Percentiles rank a stretch among this genome's conserved stretches.
phyloP scores from a whole-genome alignment of 495 filamentous ascomycete genomes.

The Xylaria castorea region DNA sequence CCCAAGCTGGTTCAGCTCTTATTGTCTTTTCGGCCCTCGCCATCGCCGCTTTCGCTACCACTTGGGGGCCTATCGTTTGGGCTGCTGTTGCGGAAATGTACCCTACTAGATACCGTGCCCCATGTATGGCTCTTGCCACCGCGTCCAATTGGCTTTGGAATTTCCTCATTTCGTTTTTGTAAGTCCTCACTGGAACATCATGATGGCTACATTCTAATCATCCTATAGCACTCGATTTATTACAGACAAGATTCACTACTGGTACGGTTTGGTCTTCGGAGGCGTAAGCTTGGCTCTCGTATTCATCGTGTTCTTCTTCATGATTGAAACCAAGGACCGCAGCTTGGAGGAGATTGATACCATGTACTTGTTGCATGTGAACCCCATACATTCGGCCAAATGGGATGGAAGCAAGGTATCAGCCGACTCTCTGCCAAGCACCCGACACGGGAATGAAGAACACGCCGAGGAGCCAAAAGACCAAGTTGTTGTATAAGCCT shows the following conservation, averaged over 20 bases:
- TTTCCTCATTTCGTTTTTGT: constrained; percentile 62
- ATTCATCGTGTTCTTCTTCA: constrained; percentile 80
- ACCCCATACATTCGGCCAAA: constrained; percentile 67
- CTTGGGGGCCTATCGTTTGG: constrained; percentile 90
- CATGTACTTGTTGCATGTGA: constrained; percentile 79
- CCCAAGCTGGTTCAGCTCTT: constrained; percentile 68
- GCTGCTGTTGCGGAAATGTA: constrained; percentile 82
- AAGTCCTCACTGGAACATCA: constrained; percentile 46
- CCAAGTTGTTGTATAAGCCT: neutral
- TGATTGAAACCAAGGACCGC: constrained; percentile 64
- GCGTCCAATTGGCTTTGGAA: constrained; percentile 91
- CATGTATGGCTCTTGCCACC: constrained; percentile 78
- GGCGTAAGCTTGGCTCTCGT: constrained; percentile 71
- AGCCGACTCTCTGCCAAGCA: constrained; percentile 27
- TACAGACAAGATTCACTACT: constrained; percentile 73
- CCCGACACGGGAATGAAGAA: constrained; percentile 19
- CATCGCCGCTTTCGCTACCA: constrained; percentile 65
- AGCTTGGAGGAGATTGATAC: constrained; percentile 72
- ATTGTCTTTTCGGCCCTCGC: constrained; percentile 87
- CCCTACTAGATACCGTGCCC: constrained; percentile 76
- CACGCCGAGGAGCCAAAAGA: neutral
- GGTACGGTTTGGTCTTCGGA: constrained; percentile 86
- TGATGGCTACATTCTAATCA: neutral
- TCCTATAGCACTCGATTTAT: constrained; percentile 71
- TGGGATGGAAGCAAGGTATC: constrained; percentile 50